phyloP scores from a whole-genome alignment of 345 rosid species.

The Alliaria petiolata region DNA sequence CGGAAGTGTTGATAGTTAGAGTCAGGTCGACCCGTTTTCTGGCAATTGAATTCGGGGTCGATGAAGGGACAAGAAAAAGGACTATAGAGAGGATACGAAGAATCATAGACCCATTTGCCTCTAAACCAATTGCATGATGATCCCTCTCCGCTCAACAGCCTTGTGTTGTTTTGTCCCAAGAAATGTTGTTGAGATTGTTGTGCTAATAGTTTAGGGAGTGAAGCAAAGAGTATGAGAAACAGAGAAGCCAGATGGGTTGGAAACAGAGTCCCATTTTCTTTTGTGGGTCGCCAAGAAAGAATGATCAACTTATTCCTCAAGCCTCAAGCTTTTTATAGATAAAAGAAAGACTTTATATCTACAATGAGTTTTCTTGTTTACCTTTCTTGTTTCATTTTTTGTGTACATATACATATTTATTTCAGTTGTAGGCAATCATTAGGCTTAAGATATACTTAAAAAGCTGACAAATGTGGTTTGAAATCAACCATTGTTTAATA shows the following conservation, averaged over 20 bases:
- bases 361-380: conserved; percentile 8
- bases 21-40: conserved; percentile 73
- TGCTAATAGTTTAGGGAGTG: conserved; percentile 9
- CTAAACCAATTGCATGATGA: conserved; percentile 45
- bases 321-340: conserved; percentile 22
- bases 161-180: conserved; percentile 28
- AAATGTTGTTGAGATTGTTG: conserved; percentile 29
- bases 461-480: neutral
- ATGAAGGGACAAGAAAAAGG: conserved; percentile 65
- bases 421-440: conserved; percentile 8
- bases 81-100: conserved; percentile 62
- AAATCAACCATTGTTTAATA: neutral
- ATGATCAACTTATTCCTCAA: conserved; percentile 26
- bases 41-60: conserved; percentile 68
- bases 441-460: conserved; percentile 23
- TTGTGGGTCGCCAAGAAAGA: conserved; percentile 5
- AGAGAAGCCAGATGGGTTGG: conserved; percentile 23
- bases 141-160: neutral
- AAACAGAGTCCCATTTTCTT: conserved; percentile 25
- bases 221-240: conserved; percentile 25
- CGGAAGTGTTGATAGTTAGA: conserved; percentile 56
- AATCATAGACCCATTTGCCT: conserved; percentile 76
- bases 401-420: neutral
- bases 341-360: neutral
- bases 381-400: neutral